Conservation (phyloP, 306 rosid species). For the Mimosa bimucronata region DNA sequence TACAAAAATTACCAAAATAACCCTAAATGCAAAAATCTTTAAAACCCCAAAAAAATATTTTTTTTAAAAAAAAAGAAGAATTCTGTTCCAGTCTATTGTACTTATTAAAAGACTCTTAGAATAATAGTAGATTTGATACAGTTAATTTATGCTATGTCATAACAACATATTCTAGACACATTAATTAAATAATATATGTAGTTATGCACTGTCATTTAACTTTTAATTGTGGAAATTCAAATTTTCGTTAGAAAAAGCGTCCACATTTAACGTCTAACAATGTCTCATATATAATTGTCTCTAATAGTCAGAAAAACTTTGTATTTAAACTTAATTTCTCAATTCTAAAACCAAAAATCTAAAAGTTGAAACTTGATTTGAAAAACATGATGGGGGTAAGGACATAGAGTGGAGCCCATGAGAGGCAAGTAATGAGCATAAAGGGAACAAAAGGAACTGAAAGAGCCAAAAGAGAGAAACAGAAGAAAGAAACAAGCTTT, state of each 20-base stretch:
- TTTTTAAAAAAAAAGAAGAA: not conserved
- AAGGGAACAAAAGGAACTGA: conserved; percentile 2
- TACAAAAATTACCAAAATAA: not conserved
- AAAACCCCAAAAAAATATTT: not conserved
- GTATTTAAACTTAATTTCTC: not conserved
- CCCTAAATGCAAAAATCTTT: not conserved
- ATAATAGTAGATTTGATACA: not conserved
- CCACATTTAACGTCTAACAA: no score
- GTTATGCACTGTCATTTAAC: no score
- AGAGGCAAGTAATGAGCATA: not conserved
- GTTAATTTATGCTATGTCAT: not conserved
- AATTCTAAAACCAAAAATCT: not conserved
- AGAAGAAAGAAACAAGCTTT: conserved; percentile 4
- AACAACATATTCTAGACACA: not conserved
- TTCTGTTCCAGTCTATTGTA: not conserved
- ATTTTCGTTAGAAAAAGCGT: no score
- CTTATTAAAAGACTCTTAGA: not conserved
- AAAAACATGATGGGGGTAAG: not conserved
- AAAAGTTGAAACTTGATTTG: not conserved
- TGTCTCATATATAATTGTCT: no score
- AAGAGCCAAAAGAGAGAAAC: not conserved
- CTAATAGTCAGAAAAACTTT: no score
- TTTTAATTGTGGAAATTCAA: no score
- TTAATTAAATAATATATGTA: not conserved
- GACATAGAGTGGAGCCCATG: conserved; percentile 25